Evolutionary conservation across 2,329 filamentous ascomycete species (phyloP).

Genomic region (Chrysoporthe deuterocubensis): DNA sequence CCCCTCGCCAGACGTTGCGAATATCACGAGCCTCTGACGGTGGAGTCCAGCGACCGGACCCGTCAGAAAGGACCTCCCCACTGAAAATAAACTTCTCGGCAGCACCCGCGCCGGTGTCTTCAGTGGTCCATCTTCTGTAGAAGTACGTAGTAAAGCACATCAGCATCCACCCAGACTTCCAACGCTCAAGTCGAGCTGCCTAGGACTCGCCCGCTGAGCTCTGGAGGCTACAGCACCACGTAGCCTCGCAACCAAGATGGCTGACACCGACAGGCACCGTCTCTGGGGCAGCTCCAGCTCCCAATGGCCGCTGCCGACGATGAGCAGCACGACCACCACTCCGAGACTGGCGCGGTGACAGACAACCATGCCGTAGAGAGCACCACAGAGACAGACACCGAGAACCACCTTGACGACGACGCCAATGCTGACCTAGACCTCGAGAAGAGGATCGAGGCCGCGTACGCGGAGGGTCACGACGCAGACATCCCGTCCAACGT

Average conservation of each 20-base stretch:
- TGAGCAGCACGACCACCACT: not conserved
- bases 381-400: slow-evolving; percentile 15
- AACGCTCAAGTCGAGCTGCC: too few species aligned
- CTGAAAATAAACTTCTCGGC: not conserved
- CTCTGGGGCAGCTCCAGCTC: not conserved
- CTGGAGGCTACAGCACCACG: not conserved
- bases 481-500: slow-evolving; percentile 54
- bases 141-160: not conserved
- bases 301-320: slow-evolving; percentile 21
- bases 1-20: not conserved
- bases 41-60: not conserved
- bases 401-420: slow-evolving; percentile 8
- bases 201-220: not conserved
- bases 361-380: slow-evolving; percentile 15
- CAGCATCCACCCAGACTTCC: not conserved
- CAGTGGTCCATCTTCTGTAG: not conserved
- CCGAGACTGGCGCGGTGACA: slow-evolving; percentile 5
- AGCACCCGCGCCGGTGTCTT: not conserved
- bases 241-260: not conserved
- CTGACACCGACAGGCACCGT: slow-evolving; percentile 3
- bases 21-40: not conserved
- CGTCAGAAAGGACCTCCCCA: not conserved
- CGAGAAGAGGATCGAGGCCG: slow-evolving; percentile 36
- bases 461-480: slow-evolving; percentile 51
- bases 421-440: slow-evolving; percentile 20